Conservation (phyloP, 1,139 yeast genomes). For the Neolecta irregularis region DNA sequence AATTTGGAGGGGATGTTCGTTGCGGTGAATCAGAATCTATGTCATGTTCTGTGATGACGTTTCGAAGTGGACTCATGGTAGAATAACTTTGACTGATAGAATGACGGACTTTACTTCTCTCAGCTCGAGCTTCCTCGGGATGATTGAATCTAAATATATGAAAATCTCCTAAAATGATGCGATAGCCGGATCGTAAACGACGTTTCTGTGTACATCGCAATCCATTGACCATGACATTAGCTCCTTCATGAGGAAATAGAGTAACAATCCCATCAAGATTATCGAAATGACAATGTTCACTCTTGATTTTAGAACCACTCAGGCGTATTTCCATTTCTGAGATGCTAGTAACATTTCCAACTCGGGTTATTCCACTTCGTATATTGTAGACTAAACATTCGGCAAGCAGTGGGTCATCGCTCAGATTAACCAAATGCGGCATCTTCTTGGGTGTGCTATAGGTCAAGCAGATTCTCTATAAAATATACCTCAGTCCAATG, state of each 20-base stretch:
- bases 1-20: neutral
- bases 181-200: constrained; percentile 18
- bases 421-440: constrained; percentile 22
- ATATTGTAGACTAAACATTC: constrained; percentile 22
- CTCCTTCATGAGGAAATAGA: constrained; percentile 12
- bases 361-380: constrained; percentile 19
- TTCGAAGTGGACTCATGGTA: neutral
- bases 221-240: constrained; percentile 20
- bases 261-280: constrained; percentile 16
- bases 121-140: constrained; percentile 18
- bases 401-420: constrained; percentile 20
- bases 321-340: constrained; percentile 17
- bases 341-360: constrained; percentile 17
- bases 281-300: constrained; percentile 19
- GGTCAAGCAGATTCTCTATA: no score
- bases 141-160: constrained; percentile 21
- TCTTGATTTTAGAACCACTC: constrained; percentile 17
- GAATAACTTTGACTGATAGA: neutral
- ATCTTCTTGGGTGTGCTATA: constrained; percentile 19
- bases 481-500: no score
- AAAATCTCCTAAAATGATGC: constrained; percentile 19
- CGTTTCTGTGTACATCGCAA: constrained; percentile 12
- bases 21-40: neutral
- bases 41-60: constrained; percentile 1
- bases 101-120: constrained; percentile 2